Evolutionary conservation across 768 basidiomycete species (phyloP).

Genomic region (Tulasnella sp.): DNA sequence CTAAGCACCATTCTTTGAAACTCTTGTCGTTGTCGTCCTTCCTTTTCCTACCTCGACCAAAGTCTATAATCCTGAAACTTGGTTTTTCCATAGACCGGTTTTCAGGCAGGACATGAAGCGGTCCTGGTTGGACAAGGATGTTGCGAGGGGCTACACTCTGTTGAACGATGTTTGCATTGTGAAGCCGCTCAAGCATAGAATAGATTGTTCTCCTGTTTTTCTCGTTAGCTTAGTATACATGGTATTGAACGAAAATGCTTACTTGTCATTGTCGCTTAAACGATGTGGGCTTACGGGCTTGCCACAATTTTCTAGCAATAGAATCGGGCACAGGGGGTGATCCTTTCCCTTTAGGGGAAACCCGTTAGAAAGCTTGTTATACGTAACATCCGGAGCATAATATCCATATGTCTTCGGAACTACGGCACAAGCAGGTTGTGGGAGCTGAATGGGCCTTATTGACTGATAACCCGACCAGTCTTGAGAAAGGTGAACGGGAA

Average conservation of each 20-base stretch:
- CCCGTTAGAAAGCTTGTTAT: slow-evolving; percentile 3
- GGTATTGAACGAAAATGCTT: no score
- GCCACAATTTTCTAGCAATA: no score
- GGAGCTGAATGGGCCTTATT: neutral
- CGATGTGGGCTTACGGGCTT: no score
- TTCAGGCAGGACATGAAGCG: neutral
- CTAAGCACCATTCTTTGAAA: no score
- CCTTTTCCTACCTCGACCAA: slow-evolving; percentile 15
- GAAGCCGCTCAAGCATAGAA: slow-evolving; percentile 6
- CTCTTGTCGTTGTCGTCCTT: no score
- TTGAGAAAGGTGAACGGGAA: neutral
- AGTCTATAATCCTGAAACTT: slow-evolving; percentile 14
- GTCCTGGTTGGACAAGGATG: slow-evolving; percentile 13
- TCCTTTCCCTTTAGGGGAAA: neutral
- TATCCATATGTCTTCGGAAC: slow-evolving; percentile 12
- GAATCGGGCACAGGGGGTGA: no score
- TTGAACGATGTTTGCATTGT: slow-evolving; percentile 6
- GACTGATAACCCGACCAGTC: slow-evolving; percentile 3
- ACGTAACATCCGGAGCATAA: slow-evolving; percentile 6
- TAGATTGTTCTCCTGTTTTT: no score
- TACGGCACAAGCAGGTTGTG: slow-evolving; percentile 2
- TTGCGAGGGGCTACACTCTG: slow-evolving; percentile 5
- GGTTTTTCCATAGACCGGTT: slow-evolving; percentile 5
- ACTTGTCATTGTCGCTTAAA: no score
- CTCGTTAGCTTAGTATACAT: no score